Conservation (phyloP, 257 asterid species). For the Capsicum rhomboideum region DNA sequence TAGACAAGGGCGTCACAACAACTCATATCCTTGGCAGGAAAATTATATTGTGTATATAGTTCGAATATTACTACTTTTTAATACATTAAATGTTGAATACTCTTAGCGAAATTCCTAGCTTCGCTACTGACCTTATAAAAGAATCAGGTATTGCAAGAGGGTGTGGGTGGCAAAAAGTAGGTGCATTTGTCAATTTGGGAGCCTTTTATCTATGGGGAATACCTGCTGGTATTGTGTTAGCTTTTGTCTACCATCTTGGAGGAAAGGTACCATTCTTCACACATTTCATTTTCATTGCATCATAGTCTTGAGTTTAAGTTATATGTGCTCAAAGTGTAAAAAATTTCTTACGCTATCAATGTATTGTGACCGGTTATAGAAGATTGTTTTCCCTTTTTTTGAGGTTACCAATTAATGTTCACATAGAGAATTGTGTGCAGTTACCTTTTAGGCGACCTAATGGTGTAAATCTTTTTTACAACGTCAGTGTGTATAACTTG, state of each 20-base stretch:
- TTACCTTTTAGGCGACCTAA: neutral
- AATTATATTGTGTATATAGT: neutral
- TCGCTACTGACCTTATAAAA: neutral
- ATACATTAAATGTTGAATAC: neutral
- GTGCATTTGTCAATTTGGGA: conserved; percentile 52
- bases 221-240: conserved; percentile 42
- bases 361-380: neutral
- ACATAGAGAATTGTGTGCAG: neutral
- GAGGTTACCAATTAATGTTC: neutral
- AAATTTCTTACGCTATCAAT: neutral
- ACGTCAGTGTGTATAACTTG: neutral
- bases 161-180: conserved; percentile 80
- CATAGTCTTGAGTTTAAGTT: neutral
- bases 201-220: conserved; percentile 55
- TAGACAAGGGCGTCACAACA: neutral
- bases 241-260: conserved; percentile 46
- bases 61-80: neutral
- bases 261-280: conserved; percentile 42
- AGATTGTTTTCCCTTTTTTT: neutral
- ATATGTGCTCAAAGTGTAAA: neutral
- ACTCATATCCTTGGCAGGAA: neutral
- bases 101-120: neutral
- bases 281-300: neutral
- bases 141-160: conserved; percentile 19
- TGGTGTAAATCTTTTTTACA: neutral